phyloP scores from a whole-genome alignment of 768 basidiomycete species.

The Pulveroboletus sp. region DNA sequence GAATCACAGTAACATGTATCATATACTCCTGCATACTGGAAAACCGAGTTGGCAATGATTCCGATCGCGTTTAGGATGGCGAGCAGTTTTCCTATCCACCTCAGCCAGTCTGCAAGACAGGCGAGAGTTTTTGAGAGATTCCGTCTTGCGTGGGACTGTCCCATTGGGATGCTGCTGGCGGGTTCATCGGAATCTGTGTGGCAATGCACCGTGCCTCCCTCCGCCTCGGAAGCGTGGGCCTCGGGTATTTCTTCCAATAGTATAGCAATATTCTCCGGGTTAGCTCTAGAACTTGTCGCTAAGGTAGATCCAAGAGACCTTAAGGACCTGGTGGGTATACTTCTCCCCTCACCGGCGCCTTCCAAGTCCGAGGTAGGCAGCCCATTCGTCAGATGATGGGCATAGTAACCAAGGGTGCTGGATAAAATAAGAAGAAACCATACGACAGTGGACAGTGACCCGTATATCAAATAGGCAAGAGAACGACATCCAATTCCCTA shows the following conservation, averaged over 20 bases:
- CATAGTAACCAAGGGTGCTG: constrained; percentile 24
- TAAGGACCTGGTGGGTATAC: too few species aligned
- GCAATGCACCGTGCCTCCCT: too few species aligned
- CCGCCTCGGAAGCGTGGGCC: neutral
- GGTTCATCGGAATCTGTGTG: neutral
- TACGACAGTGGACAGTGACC: constrained; percentile 22
- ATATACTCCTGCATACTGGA: constrained; percentile 28
- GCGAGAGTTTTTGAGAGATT: neutral
- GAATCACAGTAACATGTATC: constrained; percentile 30
- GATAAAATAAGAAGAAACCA: constrained; percentile 31
- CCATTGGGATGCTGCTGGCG: neutral
- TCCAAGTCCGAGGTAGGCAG: neutral
- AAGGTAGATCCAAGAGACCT: too few species aligned
- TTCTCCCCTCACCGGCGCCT: too few species aligned
- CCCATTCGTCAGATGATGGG: constrained; percentile 1
- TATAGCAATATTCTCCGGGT: neutral
- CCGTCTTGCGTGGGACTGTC: neutral
- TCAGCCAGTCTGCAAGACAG: constrained; percentile 12
- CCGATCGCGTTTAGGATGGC: constrained; percentile 27
- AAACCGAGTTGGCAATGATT: constrained; percentile 24
- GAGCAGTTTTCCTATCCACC: constrained; percentile 24
- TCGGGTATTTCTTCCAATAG: neutral
- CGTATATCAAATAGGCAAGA: constrained; percentile 30
- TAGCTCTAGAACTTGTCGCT: too few species aligned
- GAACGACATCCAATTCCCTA: constrained; percentile 36